These are phyloP conservation scores for Pittosporum tobira DNA, from an alignment of 129 eudicot genomes.

Conservation along the genomic window DNA sequence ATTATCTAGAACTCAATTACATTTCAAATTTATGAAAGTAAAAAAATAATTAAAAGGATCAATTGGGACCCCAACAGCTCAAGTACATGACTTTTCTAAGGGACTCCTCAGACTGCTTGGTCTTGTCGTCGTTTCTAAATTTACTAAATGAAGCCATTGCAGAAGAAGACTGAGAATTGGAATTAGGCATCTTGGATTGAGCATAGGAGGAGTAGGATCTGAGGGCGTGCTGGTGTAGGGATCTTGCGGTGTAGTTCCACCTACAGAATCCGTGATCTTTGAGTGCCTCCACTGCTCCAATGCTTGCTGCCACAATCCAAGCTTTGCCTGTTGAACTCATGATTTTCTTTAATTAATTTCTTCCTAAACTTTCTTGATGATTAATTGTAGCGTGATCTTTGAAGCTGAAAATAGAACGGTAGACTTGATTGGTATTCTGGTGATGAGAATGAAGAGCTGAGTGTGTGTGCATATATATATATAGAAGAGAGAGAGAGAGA, in stretches of 20 bases:
- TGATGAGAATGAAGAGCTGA: too few relatives aligned
- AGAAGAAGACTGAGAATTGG: too few relatives aligned
- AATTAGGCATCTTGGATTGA: conserved; percentile 9
- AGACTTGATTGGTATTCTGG: too few relatives aligned
- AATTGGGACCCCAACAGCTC: too few relatives aligned
- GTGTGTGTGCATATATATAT: too few relatives aligned
- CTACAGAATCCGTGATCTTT: conserved; percentile 20
- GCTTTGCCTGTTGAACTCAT: conserved; percentile 17
- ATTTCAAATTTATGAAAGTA: too few relatives aligned
- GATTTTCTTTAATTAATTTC: background rate
- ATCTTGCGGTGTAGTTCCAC: conserved; percentile 18
- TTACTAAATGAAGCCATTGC: background rate
- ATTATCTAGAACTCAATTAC: too few relatives aligned
- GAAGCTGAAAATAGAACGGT: too few relatives aligned
- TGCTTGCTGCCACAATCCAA: conserved; percentile 18
- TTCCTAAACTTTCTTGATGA: too few relatives aligned
- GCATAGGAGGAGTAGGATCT: conserved; percentile 10
- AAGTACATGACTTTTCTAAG: conserved; percentile 14
- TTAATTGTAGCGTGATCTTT: too few relatives aligned
- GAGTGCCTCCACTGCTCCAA: conserved; percentile 14
- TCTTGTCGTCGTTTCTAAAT: background rate
- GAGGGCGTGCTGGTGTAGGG: conserved; percentile 13
- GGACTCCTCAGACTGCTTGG: conserved; percentile 13
- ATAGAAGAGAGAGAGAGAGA: too few relatives aligned
- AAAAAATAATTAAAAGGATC: too few relatives aligned